These are phyloP conservation scores for Coprinellus micaceus DNA, from an alignment of 768 basidiomycete species.

Conservation along the genomic window DNA sequence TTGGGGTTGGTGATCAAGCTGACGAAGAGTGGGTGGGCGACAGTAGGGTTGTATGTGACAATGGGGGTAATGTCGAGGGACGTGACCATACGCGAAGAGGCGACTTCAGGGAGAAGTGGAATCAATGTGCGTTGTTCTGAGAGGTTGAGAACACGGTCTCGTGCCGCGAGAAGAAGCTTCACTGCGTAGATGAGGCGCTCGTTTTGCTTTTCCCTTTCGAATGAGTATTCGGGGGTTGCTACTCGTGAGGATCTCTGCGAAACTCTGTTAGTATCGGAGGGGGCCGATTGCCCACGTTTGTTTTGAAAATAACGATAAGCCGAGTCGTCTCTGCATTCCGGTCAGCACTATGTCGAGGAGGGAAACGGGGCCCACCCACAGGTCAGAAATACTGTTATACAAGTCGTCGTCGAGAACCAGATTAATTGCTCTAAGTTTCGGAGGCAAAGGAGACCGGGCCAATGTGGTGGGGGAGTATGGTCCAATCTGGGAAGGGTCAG, in stretches of 20 bases:
- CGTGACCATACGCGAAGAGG: slow-evolving; percentile 51
- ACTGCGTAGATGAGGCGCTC: slow-evolving; percentile 60
- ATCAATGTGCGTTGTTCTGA: slow-evolving; percentile 67
- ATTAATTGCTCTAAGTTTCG: slow-evolving; percentile 71
- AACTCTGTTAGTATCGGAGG: slow-evolving; percentile 35
- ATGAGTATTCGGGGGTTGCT: slow-evolving; percentile 15
- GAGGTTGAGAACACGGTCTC: slow-evolving; percentile 68
- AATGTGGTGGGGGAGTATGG: slow-evolving; percentile 76
- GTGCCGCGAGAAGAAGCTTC: slow-evolving; percentile 64
- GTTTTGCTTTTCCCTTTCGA: slow-evolving; percentile 54
- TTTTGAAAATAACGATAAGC: slow-evolving; percentile 43
- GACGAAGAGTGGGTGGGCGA: slow-evolving; percentile 66
- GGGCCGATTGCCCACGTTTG: slow-evolving; percentile 37
- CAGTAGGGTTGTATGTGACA: slow-evolving; percentile 61
- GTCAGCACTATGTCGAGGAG: background rate
- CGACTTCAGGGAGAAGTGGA: slow-evolving; percentile 38
- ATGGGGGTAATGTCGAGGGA: slow-evolving; percentile 66
- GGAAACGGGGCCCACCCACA: slow-evolving; percentile 32
- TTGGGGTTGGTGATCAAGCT: slow-evolving; percentile 47
- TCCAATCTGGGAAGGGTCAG: slow-evolving; percentile 53
- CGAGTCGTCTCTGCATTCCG: slow-evolving; percentile 38
- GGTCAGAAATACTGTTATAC: slow-evolving; percentile 48
- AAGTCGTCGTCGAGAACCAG: slow-evolving; percentile 63
- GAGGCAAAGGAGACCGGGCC: slow-evolving; percentile 69
- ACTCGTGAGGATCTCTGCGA: slow-evolving; percentile 15